Evolutionary conservation across 192 early-diverging fungal genomes (phyloP), one percentile per base, ranked within the genome.

Genomic region (Gryganskiella cystojenkinii): DNA sequence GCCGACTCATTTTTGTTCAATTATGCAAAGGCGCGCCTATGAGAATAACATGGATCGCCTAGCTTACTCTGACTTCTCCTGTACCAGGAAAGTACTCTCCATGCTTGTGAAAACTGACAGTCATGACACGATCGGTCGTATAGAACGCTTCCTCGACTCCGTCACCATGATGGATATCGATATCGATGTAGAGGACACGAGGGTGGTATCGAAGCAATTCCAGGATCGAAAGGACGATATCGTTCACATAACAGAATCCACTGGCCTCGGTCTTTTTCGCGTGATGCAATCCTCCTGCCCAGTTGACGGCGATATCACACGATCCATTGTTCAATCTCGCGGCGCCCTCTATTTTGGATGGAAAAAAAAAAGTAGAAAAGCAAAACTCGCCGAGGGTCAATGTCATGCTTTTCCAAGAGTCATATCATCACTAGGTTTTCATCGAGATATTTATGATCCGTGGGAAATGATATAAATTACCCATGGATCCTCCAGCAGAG

Each of bases 111-210:
- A 99, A 99, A 20, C 93, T 95, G 45, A 94, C 93, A 6, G 98
- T 99, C 98, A 99, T 99, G 9, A 99, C 98, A 31, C 98, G 91
- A 67, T 99, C 98, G 9, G 97, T 98, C n/a, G 93, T 92, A 72
- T 98, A 99, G 70, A 99, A 99, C 17, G 98, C 98, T 73, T 98
- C 96, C 72, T 99, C 95, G 20, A 99, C 98, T 43, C 98, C 98
- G 74, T 99, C 98, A 34, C 98, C 98, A 69, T 99, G 98, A 81
- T 99, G 98, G 8, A 98, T 94, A 78, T 99, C 98, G 73, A 98
- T 98, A 78, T 99, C 98, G 59, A 97, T 94, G 75, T 99, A 99
- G 5, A 99, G 83, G 3, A 99, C 96, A 7, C 96, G 92, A 59
- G 94, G 92, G 59, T 95, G 91, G 67, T 90, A 89, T 57, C 93